Conservation (phyloP, 2,329 filamentous ascomycete species). For the Pseudofabraea citricarpa region DNA sequence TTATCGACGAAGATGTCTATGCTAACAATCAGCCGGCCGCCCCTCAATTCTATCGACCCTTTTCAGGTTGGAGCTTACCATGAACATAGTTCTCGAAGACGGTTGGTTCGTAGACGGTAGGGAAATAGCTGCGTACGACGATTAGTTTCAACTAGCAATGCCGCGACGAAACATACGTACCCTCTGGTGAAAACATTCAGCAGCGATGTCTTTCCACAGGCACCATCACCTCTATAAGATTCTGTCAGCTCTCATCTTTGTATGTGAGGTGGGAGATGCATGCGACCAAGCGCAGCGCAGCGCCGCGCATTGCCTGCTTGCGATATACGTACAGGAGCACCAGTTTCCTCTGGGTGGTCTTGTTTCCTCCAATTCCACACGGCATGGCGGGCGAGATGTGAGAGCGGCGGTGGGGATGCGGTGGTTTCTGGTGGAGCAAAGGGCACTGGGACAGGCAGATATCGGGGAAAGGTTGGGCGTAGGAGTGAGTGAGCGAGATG, state of each 20-base stretch:
- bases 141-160: conserved; percentile 2
- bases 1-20: conserved; percentile 96
- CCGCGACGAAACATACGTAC: conserved; percentile 43
- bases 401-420: neutral
- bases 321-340: conserved; percentile 59
- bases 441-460: no score
- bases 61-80: conserved; percentile 48
- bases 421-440: no score
- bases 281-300: conserved; percentile 1
- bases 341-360: conserved; percentile 71
- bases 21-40: conserved; percentile 1
- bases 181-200: conserved; percentile 98
- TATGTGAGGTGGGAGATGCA: no score
- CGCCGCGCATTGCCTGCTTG: neutral
- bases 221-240: conserved; percentile 76
- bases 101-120: conserved; percentile 96
- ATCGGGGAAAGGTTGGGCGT: neutral
- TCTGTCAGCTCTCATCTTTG: conserved; percentile 9
- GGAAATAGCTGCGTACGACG: conserved; percentile 68
- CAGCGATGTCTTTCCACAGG: conserved; percentile 93
- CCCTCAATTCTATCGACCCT: neutral
- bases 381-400: conserved; percentile 22
- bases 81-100: conserved; percentile 99
- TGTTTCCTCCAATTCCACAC: conserved; percentile 42
- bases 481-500: neutral